These are phyloP conservation scores for Caryopteris hybrid DNA, from an alignment of 305 asterid genomes.

Conservation along the genomic window DNA sequence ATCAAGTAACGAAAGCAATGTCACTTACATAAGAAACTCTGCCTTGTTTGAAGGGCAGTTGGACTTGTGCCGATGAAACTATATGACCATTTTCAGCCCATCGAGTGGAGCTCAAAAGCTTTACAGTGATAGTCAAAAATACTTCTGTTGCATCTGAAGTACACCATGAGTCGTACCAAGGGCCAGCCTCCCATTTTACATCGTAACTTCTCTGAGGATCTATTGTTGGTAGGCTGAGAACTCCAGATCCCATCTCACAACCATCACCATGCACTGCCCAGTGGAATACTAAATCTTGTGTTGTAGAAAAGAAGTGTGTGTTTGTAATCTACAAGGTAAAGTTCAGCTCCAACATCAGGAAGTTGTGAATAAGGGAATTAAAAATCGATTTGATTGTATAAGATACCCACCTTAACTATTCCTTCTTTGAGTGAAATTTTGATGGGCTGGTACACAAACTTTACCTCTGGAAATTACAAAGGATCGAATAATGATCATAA, in stretches of 20 bases:
- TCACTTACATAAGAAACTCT: constrained; percentile 56
- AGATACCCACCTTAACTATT: constrained; percentile 54
- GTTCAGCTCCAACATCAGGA: constrained; percentile 17
- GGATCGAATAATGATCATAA: background rate
- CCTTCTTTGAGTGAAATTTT: constrained; percentile 69
- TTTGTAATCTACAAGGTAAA: constrained; percentile 61
- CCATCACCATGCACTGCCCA: constrained; percentile 86
- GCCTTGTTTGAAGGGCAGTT: constrained; percentile 53
- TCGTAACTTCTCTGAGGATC: constrained; percentile 58
- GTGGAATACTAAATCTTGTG: constrained; percentile 64
- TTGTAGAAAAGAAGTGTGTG: constrained; percentile 74
- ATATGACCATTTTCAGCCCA: constrained; percentile 91
- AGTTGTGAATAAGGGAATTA: constrained; percentile 1
- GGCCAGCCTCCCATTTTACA: constrained; percentile 62
- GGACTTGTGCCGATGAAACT: constrained; percentile 74
- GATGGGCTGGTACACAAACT: constrained; percentile 90
- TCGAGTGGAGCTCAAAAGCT: constrained; percentile 52
- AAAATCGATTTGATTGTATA: constrained; percentile 6
- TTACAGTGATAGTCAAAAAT: constrained; percentile 59
- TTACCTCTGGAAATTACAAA: constrained; percentile 63
- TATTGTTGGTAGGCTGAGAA: constrained; percentile 47
- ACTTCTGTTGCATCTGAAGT: constrained; percentile 60
- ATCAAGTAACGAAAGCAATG: constrained; percentile 20
- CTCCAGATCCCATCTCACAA: constrained; percentile 63
- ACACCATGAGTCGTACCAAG: constrained; percentile 68